Base-by-base conservation (phyloP, 306 rosid genomes). In the Ammopiptanthus mongolicus region DNA sequence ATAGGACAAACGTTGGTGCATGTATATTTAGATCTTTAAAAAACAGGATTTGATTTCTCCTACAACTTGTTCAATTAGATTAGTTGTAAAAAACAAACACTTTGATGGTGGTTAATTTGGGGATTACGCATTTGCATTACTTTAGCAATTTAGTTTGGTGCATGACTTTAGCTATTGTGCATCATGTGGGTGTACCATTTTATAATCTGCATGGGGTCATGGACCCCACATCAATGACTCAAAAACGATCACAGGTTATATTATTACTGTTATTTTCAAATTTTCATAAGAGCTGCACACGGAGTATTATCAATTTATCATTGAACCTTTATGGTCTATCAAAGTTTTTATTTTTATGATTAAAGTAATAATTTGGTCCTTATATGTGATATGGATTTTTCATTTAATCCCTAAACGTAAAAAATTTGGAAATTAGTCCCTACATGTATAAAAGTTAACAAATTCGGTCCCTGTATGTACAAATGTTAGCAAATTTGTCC, bases 221-320 rank as follows among this genome's bases (percentile, higher is more conserved):
- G 1, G 65, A 57, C 77, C 81, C 78, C 66, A 63, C 76, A 31
- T 69, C 72, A 55, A 42, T 57, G 39, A 41, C 29, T 28, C 50
- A 65, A 69, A 42, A 74, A 50, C 36, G 15, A 67, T 57, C 70
- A 64, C 59, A 57, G n/a, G 52, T 57, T 36, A 71, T 39, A 78
- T 80, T 25, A 68, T 59, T 41, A 71, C 63, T 65, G 59, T 76
- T 69, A 19, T 28, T 69, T 52, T 56, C 25, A 10, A 64, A 19
- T 28, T 69, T 52, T 56, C 25, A 10, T 33, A 18, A 50, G 57
- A 23, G 33, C 41, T 74, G 81, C 87, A 51, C 86, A 83, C 86
- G 86, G 82, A 70, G 51, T 34, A 52, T 75, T 71, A 78, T 81
- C 68, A 78, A 78, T 71, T 75, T 71, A 78, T 81, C 68, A 78